phyloP scores from a whole-genome alignment of 164 flowering plant species.

The Kalanchoe fedtschenkoi region DNA sequence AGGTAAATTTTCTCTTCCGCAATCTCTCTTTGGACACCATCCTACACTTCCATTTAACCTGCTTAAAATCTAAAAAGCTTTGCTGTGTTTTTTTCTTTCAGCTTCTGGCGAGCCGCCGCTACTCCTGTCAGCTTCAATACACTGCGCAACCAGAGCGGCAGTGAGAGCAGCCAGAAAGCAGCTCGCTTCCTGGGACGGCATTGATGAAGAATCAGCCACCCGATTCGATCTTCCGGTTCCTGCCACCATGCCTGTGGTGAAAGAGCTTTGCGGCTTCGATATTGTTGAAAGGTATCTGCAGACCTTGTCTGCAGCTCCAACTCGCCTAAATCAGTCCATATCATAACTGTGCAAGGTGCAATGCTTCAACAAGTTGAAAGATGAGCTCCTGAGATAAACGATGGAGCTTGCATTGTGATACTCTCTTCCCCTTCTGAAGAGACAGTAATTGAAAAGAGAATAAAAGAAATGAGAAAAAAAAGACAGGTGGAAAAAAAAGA shows the following conservation, averaged over 20 bases:
- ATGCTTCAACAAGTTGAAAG: too few species aligned
- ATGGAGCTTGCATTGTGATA: too few species aligned
- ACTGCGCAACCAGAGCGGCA: slow-evolving; percentile 77
- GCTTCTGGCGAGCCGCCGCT: slow-evolving; percentile 97
- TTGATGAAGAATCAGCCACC: slow-evolving; percentile 17
- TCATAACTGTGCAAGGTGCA: too few species aligned
- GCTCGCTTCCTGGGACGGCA: slow-evolving; percentile 29
- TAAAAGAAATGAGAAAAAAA: too few species aligned
- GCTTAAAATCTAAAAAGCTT: background rate
- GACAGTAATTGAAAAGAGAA: too few species aligned
- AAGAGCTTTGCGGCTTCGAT: slow-evolving; percentile 74
- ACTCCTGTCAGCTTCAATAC: slow-evolving; percentile 63
- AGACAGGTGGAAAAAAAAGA: too few species aligned
- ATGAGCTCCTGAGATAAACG: too few species aligned
- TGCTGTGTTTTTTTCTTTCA: slow-evolving; percentile 27
- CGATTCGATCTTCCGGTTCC: slow-evolving; percentile 54
- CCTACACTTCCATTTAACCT: background rate
- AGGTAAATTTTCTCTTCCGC: slow-evolving; percentile 44
- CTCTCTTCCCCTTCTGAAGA: too few species aligned
- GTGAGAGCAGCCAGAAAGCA: slow-evolving; percentile 63
- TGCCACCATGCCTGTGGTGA: slow-evolving; percentile 83
- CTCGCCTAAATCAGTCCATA: too few species aligned
- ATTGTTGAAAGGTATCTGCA: slow-evolving; percentile 54
- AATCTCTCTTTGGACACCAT: too few species aligned
- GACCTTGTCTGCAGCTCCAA: too few species aligned